Evolutionary conservation across 2,329 filamentous ascomycete species (phyloP), one percentile per base, ranked within the genome.

Genomic region (Thelonectria blattea): DNA sequence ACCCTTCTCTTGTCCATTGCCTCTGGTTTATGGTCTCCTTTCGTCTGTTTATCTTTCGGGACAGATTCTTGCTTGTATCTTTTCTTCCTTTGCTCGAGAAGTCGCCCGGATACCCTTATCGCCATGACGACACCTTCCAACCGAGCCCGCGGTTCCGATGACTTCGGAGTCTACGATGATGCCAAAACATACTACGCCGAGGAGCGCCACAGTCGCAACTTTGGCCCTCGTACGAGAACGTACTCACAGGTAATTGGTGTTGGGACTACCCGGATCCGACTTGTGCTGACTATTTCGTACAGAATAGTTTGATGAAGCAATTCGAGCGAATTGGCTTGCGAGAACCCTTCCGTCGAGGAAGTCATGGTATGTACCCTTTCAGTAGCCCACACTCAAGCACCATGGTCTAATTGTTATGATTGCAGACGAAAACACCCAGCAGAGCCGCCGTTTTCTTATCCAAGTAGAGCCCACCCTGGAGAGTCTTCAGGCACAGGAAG

Each of bases 391-490:
- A 15, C 51, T 20, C 14, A 18, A 30, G 34, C 27, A 17, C 46
- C 24, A 24, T 9, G 15, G 18, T n/a, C 39, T 58, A 58, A 64
- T 15, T 20, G 11, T 15, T 20, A 17, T 20, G 22, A 34, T 53
- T 15, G 27, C 72, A 95, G 93, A 97, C 80, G 92, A 93, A 75
- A 81, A 82, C 49, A 85, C 87, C 34, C 80, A 86, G 50, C 86
- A 90, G 58, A 75, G 78, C 60, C 91, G 92, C 62, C 90, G 89
- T 68, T 97, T 96, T 76, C 84, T 96, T 39, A 88, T 98, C 74
- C 86, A 95, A 69, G 93, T 98, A 70, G 90, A 96, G 50, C 82
- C 87, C 20, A 97, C 93, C 1, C 83, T 97, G 58, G 85, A 93
- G 72, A 89, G 86, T 60, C 83, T 99, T 46, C 83, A 92, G 63